Evolutionary conservation across 225 moss, liverwort and hornwort species (phyloP).

Genomic region (Sphagnum contortum): DNA sequence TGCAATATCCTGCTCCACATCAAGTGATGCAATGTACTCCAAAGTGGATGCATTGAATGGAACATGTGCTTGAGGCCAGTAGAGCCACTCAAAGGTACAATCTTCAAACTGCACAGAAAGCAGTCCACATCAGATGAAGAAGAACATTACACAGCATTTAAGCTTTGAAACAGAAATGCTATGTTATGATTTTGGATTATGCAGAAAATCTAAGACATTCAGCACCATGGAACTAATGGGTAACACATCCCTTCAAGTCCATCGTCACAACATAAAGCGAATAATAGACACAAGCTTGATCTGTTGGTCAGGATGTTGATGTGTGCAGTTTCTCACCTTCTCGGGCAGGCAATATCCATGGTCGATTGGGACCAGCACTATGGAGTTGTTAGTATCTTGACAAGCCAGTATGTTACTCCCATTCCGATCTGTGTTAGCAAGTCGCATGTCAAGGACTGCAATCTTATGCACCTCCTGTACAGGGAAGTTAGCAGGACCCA

Average conservation of each 20-base stretch:
- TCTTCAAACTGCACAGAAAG: conserved; percentile 29
- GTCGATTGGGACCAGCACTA: conserved; percentile 86
- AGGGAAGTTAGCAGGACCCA: conserved; percentile 68
- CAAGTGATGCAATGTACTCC: conserved; percentile 27
- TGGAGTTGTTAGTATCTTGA: conserved; percentile 33
- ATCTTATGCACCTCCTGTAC: conserved; percentile 86
- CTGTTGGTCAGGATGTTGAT: too few relatives aligned
- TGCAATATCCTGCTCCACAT: conserved; percentile 35
- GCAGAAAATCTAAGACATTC: too few relatives aligned
- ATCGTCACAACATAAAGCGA: too few relatives aligned
- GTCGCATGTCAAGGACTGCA: conserved; percentile 83
- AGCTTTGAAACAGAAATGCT: neutral
- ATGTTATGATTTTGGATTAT: too few relatives aligned
- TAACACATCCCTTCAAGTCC: too few relatives aligned
- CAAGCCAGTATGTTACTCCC: conserved; percentile 82
- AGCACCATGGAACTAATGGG: too few relatives aligned
- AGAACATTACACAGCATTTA: neutral
- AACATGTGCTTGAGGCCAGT: conserved; percentile 30
- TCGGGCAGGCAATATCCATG: conserved; percentile 90
- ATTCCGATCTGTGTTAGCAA: conserved; percentile 87
- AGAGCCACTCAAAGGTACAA: conserved; percentile 43
- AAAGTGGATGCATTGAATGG: conserved; percentile 17
- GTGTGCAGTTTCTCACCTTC: conserved; percentile 33
- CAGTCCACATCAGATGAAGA: too few relatives aligned
- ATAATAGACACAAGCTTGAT: too few relatives aligned